Conservation (phyloP, 768 basidiomycete genomes). For the Suillus subluteus region DNA sequence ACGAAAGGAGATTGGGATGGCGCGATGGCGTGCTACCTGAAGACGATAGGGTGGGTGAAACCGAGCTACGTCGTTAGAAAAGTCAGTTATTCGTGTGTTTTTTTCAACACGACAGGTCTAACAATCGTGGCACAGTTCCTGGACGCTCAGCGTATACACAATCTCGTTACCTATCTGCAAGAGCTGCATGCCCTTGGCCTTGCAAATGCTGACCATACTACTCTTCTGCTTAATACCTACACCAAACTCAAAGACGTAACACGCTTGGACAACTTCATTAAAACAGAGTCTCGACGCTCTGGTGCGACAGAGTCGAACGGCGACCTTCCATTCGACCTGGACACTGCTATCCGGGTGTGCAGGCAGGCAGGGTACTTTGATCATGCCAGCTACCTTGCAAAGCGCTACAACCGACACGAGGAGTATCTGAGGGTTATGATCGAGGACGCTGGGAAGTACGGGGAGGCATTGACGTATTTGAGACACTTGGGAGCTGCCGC, state of each 20-base stretch:
- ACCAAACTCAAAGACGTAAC: slow-evolving; percentile 93
- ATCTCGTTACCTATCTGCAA: slow-evolving; percentile 94
- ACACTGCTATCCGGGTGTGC: slow-evolving; percentile 96
- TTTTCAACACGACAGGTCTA: neutral
- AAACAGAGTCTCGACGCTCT: slow-evolving; percentile 69
- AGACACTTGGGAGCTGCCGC: slow-evolving; percentile 76
- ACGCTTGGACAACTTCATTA: slow-evolving; percentile 90
- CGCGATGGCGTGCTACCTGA: slow-evolving; percentile 89
- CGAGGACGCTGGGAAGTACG: slow-evolving; percentile 79
- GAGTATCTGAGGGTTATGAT: slow-evolving; percentile 94
- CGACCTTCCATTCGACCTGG: slow-evolving; percentile 94
- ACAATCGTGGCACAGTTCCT: slow-evolving; percentile 66
- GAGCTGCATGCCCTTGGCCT: slow-evolving; percentile 88
- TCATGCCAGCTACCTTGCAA: slow-evolving; percentile 92
- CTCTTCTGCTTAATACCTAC: slow-evolving; percentile 94
- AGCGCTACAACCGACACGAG: slow-evolving; percentile 88
- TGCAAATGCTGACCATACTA: slow-evolving; percentile 96
- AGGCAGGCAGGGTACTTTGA: slow-evolving; percentile 96
- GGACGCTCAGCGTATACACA: slow-evolving; percentile 94
- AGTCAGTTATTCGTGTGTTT: slow-evolving; percentile 44
- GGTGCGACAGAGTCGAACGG: slow-evolving; percentile 38
- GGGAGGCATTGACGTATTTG: slow-evolving; percentile 82
- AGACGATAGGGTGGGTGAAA: slow-evolving; percentile 87
- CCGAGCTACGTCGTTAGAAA: slow-evolving; percentile 98
- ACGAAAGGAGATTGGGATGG: slow-evolving; percentile 89